Evolutionary conservation across 352 stramenopile genomes (phyloP).

Genomic region (Phytopythium mirpurense): DNA sequence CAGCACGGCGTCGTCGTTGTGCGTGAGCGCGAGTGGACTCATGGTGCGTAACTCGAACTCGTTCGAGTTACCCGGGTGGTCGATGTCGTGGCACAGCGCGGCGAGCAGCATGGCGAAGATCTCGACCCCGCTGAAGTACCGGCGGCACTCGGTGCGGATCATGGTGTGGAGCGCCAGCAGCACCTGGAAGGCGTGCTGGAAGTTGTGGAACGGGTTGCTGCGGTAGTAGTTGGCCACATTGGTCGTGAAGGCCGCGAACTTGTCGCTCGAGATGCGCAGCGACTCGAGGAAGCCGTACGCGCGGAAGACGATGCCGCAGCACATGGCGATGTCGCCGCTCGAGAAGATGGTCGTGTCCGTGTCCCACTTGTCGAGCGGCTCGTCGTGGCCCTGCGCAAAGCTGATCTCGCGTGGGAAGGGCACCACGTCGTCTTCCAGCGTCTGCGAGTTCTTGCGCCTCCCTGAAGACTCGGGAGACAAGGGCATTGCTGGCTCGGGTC

Average conservation of each 20-base stretch:
- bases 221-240: slow-evolving; percentile 68
- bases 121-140: slow-evolving; percentile 56
- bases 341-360: slow-evolving; percentile 33
- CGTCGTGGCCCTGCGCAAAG: slow-evolving; percentile 30
- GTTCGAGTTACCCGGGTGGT: slow-evolving; percentile 81
- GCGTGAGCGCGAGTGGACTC: slow-evolving; percentile 68
- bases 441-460: slow-evolving; percentile 32
- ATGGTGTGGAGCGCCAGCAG: slow-evolving; percentile 55
- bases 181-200: slow-evolving; percentile 72
- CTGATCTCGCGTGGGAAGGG: slow-evolving; percentile 53
- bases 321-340: slow-evolving; percentile 36
- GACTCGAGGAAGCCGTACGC: slow-evolving; percentile 49
- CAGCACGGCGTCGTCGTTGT: slow-evolving; percentile 79
- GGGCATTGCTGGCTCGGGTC: slow-evolving; percentile 6
- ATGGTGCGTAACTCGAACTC: slow-evolving; percentile 73
- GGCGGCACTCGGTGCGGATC: slow-evolving; percentile 46
- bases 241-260: slow-evolving; percentile 44
- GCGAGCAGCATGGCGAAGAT: slow-evolving; percentile 54
- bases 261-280: slow-evolving; percentile 48
- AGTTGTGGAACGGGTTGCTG: slow-evolving; percentile 78
- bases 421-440: slow-evolving; percentile 36
- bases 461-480: slow-evolving; percentile 18
- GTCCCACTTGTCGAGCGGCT: slow-evolving; percentile 52
- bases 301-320: slow-evolving; percentile 37
- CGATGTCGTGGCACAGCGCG: slow-evolving; percentile 67